Base-by-base conservation (phyloP, 2,329 filamentous ascomycete genomes). In the Tolypocladium amazonense region DNA sequence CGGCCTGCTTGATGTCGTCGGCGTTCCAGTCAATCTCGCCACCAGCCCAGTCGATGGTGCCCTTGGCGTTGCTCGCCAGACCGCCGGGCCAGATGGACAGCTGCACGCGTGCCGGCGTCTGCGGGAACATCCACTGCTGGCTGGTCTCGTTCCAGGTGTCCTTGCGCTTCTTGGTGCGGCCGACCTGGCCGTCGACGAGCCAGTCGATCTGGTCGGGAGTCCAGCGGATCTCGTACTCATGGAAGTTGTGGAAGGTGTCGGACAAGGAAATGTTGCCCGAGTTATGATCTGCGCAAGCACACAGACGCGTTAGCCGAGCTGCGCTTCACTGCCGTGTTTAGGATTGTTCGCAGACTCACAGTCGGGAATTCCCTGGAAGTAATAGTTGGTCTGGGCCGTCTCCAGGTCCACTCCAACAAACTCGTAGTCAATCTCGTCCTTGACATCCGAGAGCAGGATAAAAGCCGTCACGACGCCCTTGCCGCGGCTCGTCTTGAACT, bases 351-450 rank as follows among this genome's bases (percentile, higher is more conserved):
- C 20, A 23, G 50, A 54, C 90, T 79, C 80, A 96, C 91, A 97
- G 73, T 93, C 82, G 45, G 90, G 88, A 64, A 97, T 88, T 70
- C 94, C 94, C 77, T 97, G 92, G 77, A 88, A 97, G 77, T 97
- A 99, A 80, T 87, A 99, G 79, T 99, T 99, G 71, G 92, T 94
- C 79, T 99, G 92, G 23, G 88, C 90, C 63, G 81, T 83, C 55
- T 79, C 70, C 63, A 96, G 79, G 69, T 97, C 90, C 53, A 83
- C 83, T 65, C 94, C 94, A 59, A 99, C 83, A 72, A 89, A 97
- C 74, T 99, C 94, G 72, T 91, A 97, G 77, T 99, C 94, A 69
- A 99, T 96, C 76, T 99, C 94, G 70, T 99, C 94, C 81, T 97
- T 96, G 70, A 95, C 89, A 69, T 97, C 93, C 41, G 89, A 92